A percentile compares a stretch with the other conserved stretches of the same genome.
Evolutionary conservation across 164 flowering plant species (phyloP).

Genomic region (Hamamelis virginiana): DNA sequence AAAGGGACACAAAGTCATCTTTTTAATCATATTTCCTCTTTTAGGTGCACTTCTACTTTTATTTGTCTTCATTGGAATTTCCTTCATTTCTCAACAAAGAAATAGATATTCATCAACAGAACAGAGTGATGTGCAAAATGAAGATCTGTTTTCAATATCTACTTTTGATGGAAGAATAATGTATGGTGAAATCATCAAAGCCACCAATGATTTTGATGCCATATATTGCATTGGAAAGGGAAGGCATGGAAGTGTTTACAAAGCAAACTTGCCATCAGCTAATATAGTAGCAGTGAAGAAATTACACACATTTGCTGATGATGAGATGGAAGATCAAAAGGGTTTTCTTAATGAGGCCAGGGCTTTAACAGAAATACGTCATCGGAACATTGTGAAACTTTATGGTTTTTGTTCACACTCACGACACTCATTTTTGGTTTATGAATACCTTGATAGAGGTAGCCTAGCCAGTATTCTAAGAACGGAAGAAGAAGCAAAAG

Average conservation of each 20-base stretch:
- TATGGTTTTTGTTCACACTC: constrained; percentile 9
- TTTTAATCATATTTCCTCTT: constrained; percentile 6
- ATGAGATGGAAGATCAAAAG: constrained; percentile 1
- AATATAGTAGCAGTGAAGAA: constrained; percentile 17
- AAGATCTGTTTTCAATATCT: not conserved
- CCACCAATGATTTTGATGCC: constrained; percentile 11
- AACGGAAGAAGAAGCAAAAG: constrained; percentile 5
- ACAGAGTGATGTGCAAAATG: not conserved
- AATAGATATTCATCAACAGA: not conserved
- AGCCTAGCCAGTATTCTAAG: constrained; percentile 5
- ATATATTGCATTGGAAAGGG: constrained; percentile 11
- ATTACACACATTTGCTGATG: not conserved
- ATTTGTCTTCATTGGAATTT: not conserved
- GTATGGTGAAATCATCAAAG: constrained; percentile 6
- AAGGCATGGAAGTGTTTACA: constrained; percentile 11
- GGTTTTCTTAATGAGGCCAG: constrained; percentile 13
- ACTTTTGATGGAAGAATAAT: constrained; percentile 6
- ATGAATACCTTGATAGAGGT: constrained; percentile 18
- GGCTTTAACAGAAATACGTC: constrained; percentile 16
- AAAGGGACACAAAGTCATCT: not conserved
- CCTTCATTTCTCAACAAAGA: not conserved
- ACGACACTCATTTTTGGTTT: constrained; percentile 10
- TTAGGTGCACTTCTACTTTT: constrained; percentile 3
- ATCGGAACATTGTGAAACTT: constrained; percentile 16
- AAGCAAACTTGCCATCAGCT: constrained; percentile 1